Evolutionary conservation across 352 stramenopile species (phyloP).

Genomic region (Pythium dissotocum): DNA sequence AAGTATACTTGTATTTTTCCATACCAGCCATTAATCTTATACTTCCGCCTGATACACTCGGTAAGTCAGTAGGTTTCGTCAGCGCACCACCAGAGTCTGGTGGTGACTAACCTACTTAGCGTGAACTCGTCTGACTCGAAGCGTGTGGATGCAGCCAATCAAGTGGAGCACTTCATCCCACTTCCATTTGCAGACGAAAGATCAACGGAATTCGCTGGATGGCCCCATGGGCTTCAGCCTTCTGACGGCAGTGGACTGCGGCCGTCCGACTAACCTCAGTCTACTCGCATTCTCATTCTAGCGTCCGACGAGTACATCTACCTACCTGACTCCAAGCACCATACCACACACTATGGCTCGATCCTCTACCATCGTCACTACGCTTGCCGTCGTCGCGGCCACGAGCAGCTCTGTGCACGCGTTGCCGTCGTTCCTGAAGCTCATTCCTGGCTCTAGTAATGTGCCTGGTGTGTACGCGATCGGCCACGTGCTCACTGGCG

Average conservation of each 20-base stretch:
- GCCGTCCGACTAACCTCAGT: background rate
- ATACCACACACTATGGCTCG: background rate
- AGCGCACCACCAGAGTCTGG: background rate
- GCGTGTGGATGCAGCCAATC: conserved; percentile 7
- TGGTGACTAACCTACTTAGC: background rate
- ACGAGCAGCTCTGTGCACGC: background rate
- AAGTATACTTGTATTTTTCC: background rate
- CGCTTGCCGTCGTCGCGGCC: background rate
- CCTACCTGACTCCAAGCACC: background rate
- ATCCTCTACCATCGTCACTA: background rate
- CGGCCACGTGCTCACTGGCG: conserved; percentile 31
- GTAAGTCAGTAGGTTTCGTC: background rate
- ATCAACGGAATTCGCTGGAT: conserved; percentile 1
- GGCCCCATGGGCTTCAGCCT: background rate
- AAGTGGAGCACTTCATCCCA: background rate
- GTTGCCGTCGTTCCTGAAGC: conserved; percentile 12
- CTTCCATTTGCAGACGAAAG: background rate
- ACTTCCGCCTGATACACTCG: background rate
- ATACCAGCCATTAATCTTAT: background rate
- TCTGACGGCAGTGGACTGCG: background rate
- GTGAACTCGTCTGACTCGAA: background rate
- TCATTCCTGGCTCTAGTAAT: conserved; percentile 19
- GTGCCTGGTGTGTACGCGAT: conserved; percentile 25
- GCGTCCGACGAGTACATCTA: background rate
- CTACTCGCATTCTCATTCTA: background rate